phyloP scores from a whole-genome alignment of 352 stramenopile genomes.

The Pythium apleroticum region DNA sequence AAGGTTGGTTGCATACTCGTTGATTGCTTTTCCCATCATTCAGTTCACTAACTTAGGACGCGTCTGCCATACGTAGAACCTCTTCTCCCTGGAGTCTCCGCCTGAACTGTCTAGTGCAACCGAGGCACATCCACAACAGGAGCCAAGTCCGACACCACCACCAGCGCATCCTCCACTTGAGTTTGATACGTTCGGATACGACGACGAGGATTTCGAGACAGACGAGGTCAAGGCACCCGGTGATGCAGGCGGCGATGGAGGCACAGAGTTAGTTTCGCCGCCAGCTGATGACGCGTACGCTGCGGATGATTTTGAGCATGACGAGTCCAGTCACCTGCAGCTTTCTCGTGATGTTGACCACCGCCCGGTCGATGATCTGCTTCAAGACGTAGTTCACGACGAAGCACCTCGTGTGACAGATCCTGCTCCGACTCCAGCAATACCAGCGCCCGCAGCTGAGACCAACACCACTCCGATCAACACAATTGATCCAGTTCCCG shows the following conservation, averaged over 20 bases:
- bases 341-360: neutral
- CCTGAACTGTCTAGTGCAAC: slow-evolving; percentile 16
- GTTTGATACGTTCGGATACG: slow-evolving; percentile 62
- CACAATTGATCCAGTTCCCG: neutral
- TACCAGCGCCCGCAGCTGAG: neutral
- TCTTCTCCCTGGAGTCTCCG: slow-evolving; percentile 32
- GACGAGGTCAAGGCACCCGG: slow-evolving; percentile 19
- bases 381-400: neutral
- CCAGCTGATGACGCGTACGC: slow-evolving; percentile 30
- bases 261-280: neutral
- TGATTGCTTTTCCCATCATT: neutral
- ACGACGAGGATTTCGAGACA: slow-evolving; percentile 77
- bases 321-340: neutral
- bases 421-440: neutral
- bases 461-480: neutral
- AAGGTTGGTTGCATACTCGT: slow-evolving; percentile 23
- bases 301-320: slow-evolving; percentile 45
- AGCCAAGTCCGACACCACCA: neutral
- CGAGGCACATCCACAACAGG: neutral
- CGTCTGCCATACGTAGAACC: slow-evolving; percentile 3
- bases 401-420: neutral
- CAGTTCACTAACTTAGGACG: too few species aligned
- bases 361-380: neutral
- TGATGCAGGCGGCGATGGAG: neutral
- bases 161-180: slow-evolving; percentile 1